Base-by-base conservation (phyloP, 768 basidiomycete species). In the Tremella yokohamensis region DNA sequence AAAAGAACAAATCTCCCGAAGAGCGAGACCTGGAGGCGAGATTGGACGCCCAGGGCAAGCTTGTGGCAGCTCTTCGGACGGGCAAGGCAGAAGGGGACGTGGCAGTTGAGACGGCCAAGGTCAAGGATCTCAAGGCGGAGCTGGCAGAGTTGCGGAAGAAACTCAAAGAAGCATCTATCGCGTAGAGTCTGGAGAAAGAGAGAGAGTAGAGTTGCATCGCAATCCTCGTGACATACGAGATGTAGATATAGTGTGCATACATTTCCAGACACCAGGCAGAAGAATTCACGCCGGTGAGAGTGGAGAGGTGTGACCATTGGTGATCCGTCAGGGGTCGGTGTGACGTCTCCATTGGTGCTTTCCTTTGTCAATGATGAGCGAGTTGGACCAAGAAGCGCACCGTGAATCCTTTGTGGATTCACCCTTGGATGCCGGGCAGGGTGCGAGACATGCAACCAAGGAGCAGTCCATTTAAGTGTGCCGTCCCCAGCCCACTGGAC, bases 21-120 rank as follows among this genome's bases (percentile, higher is more conserved):
- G 83, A 84, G 34, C 75, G 85, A 24, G 85, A 83, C 2, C 78
- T 89, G 57, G 91, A 91, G 76, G 82, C 80, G 42, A 85, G 85
- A 80, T 80, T 96, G 39, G 79, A 84, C 39, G 83, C 82, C 51
- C 90, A 96, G 73, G 91, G 89, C 0, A 82, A 84, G 48, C 68
- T 81, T 16, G 88, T 97, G 15, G 82, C 89, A 37, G 75, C 79
- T 52, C 73, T 97, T 69, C 94, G 78, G 71, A 72, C 69, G 49
- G 78, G 78, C 12, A 68, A 73, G 56, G 64, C 56, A 3, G 65
- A 89, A 76, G 57, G 73, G 1, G 71, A 70, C 7, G 51, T 26
- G 26, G 51, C 26, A 38, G 53, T 54, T 47, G 68, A 72, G 57
- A 54, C 62, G 47, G 63, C 50, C 37, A 54, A 48, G 34, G 65